These are phyloP conservation scores for Chrysochromulina parva DNA, from an alignment of 78 protist species.

Conservation along the genomic window DNA sequence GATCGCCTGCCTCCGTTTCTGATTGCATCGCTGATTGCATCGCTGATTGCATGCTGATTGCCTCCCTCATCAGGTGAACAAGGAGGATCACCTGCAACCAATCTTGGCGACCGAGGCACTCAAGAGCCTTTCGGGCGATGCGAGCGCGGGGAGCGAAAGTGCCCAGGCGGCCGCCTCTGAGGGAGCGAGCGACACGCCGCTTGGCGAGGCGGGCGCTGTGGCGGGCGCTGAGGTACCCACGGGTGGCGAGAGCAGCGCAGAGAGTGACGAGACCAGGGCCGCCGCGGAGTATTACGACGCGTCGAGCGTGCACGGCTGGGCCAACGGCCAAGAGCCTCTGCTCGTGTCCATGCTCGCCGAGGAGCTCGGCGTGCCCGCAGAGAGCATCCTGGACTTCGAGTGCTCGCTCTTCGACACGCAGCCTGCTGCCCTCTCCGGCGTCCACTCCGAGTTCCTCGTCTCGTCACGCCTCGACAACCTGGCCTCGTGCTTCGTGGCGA, in stretches of 20 bases:
- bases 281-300: too few species aligned
- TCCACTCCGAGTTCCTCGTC: slow-evolving; percentile 75
- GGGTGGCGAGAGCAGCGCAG: slow-evolving; percentile 53
- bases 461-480: slow-evolving; percentile 94
- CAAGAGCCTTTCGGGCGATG: not conserved
- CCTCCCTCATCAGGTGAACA: slow-evolving; percentile 55
- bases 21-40: not conserved
- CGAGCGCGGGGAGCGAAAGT: not conserved
- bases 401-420: slow-evolving; percentile 81
- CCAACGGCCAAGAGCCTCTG: slow-evolving; percentile 3
- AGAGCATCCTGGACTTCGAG: slow-evolving; percentile 80
- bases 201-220: not conserved
- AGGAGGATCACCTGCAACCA: slow-evolving; percentile 77
- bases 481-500: slow-evolving; percentile 68
- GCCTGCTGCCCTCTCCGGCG: slow-evolving; percentile 82
- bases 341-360: slow-evolving; percentile 60
- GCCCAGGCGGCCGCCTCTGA: not conserved
- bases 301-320: too few species aligned
- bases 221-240: not conserved
- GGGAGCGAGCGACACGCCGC: too few species aligned
- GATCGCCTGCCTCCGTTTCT: too few species aligned
- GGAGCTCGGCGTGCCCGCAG: slow-evolving; percentile 56
- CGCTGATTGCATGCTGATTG: not conserved
- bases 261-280: not conserved
- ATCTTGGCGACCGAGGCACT: slow-evolving; percentile 54